These are phyloP conservation scores for Aphanomyces stellatus DNA, from an alignment of 352 stramenopile species.

Conservation along the genomic window DNA sequence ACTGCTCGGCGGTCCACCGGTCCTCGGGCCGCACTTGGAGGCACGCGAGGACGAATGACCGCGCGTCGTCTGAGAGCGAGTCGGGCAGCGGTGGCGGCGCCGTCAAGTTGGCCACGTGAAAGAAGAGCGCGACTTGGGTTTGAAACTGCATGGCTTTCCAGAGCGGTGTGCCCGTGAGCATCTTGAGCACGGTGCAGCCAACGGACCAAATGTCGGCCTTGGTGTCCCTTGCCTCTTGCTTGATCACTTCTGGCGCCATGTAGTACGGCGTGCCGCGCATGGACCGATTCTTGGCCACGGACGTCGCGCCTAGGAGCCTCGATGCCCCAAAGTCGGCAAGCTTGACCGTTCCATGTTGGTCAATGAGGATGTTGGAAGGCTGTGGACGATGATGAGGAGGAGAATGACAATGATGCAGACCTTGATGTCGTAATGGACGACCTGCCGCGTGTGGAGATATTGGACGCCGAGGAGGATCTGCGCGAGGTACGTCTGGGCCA, in stretches of 20 bases:
- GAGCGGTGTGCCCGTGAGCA: slow-evolving; percentile 50
- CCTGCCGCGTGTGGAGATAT: slow-evolving; percentile 47
- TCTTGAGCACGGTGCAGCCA: slow-evolving; percentile 67
- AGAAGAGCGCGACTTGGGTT: slow-evolving; percentile 54
- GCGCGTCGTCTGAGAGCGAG: slow-evolving; percentile 31
- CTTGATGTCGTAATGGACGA: slow-evolving; percentile 67
- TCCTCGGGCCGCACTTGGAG: slow-evolving; percentile 40
- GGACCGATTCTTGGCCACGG: slow-evolving; percentile 38
- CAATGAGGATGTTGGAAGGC: slow-evolving; percentile 91
- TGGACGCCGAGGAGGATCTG: slow-evolving; percentile 66
- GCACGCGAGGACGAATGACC: slow-evolving; percentile 41
- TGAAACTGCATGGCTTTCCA: slow-evolving; percentile 80
- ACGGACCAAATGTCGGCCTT: slow-evolving; percentile 82
- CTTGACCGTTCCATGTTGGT: slow-evolving; percentile 90
- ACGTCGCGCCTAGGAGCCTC: slow-evolving; percentile 42
- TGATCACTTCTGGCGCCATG: slow-evolving; percentile 85
- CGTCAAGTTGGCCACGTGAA: slow-evolving; percentile 48
- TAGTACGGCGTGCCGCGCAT: slow-evolving; percentile 80
- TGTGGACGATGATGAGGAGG: slow-evolving; percentile 10
- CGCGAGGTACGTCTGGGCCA: slow-evolving; percentile 63
- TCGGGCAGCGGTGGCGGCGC: slow-evolving; percentile 33
- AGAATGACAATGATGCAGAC: slow-evolving; percentile 20
- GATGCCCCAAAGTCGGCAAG: slow-evolving; percentile 92
- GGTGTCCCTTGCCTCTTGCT: slow-evolving; percentile 59
- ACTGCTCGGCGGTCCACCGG: slow-evolving; percentile 76